Conservation (phyloP, 129 eudicot genomes). For the Sambucus nigra region DNA sequence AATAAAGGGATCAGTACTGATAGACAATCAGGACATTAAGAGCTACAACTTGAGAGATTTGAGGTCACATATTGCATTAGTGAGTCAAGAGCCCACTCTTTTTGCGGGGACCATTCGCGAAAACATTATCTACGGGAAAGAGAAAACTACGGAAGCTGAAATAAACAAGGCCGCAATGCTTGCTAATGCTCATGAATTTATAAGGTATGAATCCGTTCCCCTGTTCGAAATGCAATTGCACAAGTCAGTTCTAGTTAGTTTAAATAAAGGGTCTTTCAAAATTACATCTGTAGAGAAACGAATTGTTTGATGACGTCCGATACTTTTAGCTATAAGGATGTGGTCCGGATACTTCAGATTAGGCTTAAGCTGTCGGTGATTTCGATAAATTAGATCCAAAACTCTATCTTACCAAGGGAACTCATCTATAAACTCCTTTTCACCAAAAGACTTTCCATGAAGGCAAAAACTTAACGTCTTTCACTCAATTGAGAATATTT, state of each 20-base stretch:
- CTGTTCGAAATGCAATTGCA: neutral
- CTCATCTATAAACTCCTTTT: too few species aligned
- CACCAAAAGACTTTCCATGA: too few species aligned
- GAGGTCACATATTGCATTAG: conserved; percentile 60
- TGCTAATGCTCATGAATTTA: conserved; percentile 75
- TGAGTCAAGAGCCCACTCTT: conserved; percentile 78
- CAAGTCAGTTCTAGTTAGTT: neutral
- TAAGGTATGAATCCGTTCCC: conserved; percentile 34
- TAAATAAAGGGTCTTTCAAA: too few species aligned
- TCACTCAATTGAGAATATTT: too few species aligned
- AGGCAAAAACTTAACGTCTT: too few species aligned
- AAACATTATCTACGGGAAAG: conserved; percentile 62
- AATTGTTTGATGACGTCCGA: too few species aligned
- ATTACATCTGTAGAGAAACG: too few species aligned
- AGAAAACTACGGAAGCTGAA: conserved; percentile 50
- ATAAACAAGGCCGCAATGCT: conserved; percentile 55
- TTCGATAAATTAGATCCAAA: too few species aligned
- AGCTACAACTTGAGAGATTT: conserved; percentile 50
- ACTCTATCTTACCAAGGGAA: too few species aligned
- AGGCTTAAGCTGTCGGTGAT: too few species aligned
- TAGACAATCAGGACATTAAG: conserved; percentile 48
- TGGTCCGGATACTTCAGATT: neutral
- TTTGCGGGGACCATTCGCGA: conserved; percentile 60
- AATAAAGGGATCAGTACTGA: conserved; percentile 37
- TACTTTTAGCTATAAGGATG: neutral